A percentile compares a stretch with the other conserved stretches of the same genome.
Evolutionary conservation across 2,329 filamentous ascomycete species (phyloP).

Genomic region (Cryphonectria parasitica): DNA sequence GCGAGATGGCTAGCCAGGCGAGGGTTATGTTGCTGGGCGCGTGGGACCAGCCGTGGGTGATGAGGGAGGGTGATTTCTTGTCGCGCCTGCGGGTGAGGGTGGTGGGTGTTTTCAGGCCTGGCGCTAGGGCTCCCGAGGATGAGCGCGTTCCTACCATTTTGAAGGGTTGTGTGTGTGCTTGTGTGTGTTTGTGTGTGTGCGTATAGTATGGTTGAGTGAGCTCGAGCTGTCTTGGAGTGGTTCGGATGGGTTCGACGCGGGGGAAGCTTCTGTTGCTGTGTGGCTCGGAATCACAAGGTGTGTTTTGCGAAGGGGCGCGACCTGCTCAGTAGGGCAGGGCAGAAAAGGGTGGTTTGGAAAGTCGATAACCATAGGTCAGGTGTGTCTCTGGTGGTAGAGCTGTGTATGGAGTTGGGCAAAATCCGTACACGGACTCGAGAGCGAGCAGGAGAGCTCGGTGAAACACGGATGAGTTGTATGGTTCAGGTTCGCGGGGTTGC

Average conservation of each 20-base stretch:
- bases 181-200: too few species aligned
- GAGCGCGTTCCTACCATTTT: slow-evolving; percentile 30
- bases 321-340: not conserved
- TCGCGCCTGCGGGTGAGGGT: not conserved
- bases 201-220: not conserved
- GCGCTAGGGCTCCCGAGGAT: slow-evolving; percentile 21
- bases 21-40: slow-evolving; percentile 53
- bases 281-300: not conserved
- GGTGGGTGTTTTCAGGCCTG: slow-evolving; percentile 21
- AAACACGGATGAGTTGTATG: not conserved
- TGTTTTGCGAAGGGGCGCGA: not conserved
- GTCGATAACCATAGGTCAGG: not conserved
- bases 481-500: not conserved
- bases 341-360: not conserved
- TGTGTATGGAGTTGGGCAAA: not conserved
- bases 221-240: not conserved
- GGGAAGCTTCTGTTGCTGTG: not conserved
- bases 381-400: not conserved
- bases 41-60: slow-evolving; percentile 46
- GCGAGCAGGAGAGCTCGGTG: not conserved
- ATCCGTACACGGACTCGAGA: not conserved
- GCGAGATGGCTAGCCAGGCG: slow-evolving; percentile 73
- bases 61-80: not conserved
- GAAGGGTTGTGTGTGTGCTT: not conserved
- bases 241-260: not conserved